A percentile compares a stretch with the other conserved stretches of the same genome.
Evolutionary conservation across 345 rosid species (phyloP).

Genomic region (Eucalyptus victrix): DNA sequence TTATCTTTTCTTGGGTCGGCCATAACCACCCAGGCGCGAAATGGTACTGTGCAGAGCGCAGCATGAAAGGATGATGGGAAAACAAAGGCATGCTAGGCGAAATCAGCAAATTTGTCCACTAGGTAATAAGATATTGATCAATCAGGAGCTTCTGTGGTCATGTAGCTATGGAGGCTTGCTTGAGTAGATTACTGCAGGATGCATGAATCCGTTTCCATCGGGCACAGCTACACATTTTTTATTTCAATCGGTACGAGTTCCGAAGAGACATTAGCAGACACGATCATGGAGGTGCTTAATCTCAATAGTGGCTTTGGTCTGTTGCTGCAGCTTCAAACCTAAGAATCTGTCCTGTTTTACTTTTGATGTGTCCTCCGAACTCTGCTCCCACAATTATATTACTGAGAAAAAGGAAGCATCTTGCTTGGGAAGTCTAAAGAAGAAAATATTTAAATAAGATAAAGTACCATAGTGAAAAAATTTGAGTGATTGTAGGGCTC

Average conservation of each 20-base stretch:
- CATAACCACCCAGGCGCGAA: not conserved
- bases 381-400: not conserved
- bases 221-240: not conserved
- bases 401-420: not conserved
- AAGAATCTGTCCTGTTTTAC: slow-evolving; percentile 1
- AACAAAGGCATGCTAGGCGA: slow-evolving; percentile 1
- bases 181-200: not conserved
- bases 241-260: not conserved
- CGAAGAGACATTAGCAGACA: not conserved
- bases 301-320: not conserved
- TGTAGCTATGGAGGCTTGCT: not conserved
- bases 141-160: not conserved
- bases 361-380: not conserved
- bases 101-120: slow-evolving; percentile 2
- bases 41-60: not conserved
- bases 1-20: not conserved
- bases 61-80: slow-evolving; percentile 1
- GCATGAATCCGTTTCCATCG: slow-evolving; percentile 10
- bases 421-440: slow-evolving; percentile 13
- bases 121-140: not conserved
- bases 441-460: not conserved
- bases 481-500: slow-evolving; percentile 56
- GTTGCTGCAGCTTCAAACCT: not conserved
- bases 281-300: not conserved
- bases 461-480: not conserved